These are phyloP conservation scores for Citrus sp. DNA, from an alignment of 345 rosid species.

Conservation along the genomic window DNA sequence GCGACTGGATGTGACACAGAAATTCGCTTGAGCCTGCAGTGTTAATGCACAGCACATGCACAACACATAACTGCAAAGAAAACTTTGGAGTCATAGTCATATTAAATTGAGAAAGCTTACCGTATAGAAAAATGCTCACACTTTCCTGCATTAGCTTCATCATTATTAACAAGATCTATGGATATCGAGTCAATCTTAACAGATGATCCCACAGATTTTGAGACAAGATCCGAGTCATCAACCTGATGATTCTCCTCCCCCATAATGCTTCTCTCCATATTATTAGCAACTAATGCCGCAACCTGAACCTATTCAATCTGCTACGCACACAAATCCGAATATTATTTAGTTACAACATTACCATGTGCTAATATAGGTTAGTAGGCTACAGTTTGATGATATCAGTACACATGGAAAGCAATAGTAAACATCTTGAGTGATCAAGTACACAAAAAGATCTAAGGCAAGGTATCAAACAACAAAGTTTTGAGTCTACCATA, in stretches of 20 bases:
- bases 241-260: slow-evolving; percentile 32
- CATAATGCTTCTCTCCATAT: slow-evolving; percentile 22
- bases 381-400: neutral
- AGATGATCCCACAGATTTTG: slow-evolving; percentile 42
- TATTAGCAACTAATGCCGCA: slow-evolving; percentile 16
- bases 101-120: slow-evolving; percentile 32
- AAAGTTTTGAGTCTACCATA: slow-evolving; percentile 17
- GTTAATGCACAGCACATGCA: neutral
- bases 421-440: slow-evolving; percentile 15
- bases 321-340: slow-evolving; percentile 6
- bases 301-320: slow-evolving; percentile 5
- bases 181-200: slow-evolving; percentile 54
- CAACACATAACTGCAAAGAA: neutral
- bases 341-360: slow-evolving; percentile 5
- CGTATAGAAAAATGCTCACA: slow-evolving; percentile 75
- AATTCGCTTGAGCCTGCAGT: neutral
- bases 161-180: slow-evolving; percentile 43
- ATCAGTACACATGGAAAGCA: slow-evolving; percentile 5
- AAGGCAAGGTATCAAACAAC: slow-evolving; percentile 7
- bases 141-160: slow-evolving; percentile 29
- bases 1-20: neutral
- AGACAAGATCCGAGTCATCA: slow-evolving; percentile 25
- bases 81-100: neutral
- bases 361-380: slow-evolving; percentile 3
- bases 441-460: slow-evolving; percentile 12